Evolutionary conservation across 768 basidiomycete species (phyloP), one percentile per base, ranked within the genome.

Genomic region (Podaxis sp.): DNA sequence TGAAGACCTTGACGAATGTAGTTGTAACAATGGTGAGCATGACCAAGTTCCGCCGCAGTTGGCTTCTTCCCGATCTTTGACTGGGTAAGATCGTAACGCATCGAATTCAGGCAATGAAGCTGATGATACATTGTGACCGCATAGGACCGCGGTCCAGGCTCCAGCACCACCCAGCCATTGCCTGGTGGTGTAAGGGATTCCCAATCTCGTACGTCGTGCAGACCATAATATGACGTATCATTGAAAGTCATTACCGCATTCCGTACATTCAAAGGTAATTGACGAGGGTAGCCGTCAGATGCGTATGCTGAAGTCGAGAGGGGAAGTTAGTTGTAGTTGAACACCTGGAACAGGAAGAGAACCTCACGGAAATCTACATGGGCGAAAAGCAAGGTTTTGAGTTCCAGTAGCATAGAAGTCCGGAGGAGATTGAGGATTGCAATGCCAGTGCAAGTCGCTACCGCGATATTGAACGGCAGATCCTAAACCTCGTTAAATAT

Each of bases 91-190:
- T 64, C 64, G 48, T 67, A 64, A 12, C 66, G 66, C 46, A 67
- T 62, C 24, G 60, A 54, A 37, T 67, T 64, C 7, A 67, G 60
- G 40, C 66, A 67, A 40, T 67, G 66, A 3, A 67, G 52, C 49
- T 67, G 66, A 57, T 67, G 66, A 46, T 67, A 67, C 66, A 67
- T 65, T 24, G 66, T 51, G 3, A 67, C 61, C 6, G 64, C 66
- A 44, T 58, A 67, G 13, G 64, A 55, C 3, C 52, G 53, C 7
- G 52, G 58, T 7, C 61, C 57, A 24, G 57, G 56, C 4, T 57
- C 50, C 13, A 67, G 60, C 11, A 58, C 58, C 11, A 67, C 64
- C 56, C 64, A 67, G 4, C 64, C 66, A 30, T 63, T 58, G 2
- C 63, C 66, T 10, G 54, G 56, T 6, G 66, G 64, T 15, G 51